Conservation (phyloP, 1,284 basidiomycete genomes). For the Cryptococcus sp. region DNA sequence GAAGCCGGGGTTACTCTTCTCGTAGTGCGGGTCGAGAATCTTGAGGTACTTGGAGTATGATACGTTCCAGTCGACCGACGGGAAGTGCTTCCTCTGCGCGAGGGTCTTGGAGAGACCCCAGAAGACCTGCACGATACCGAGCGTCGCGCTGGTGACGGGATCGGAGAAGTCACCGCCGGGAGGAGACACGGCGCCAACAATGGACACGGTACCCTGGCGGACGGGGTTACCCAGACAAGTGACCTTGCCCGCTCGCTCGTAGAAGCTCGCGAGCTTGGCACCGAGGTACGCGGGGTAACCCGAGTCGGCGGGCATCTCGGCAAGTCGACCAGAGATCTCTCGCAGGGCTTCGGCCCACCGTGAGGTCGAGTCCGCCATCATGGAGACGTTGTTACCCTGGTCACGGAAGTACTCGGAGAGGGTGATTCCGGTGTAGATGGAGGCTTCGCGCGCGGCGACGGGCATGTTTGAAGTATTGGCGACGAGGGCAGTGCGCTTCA, state of each 20-base stretch:
- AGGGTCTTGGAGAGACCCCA: conserved; percentile 56
- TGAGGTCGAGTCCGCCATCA: conserved; percentile 99
- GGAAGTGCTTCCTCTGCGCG: conserved; percentile 91
- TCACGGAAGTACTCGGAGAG: conserved; percentile 99
- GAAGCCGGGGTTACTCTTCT: conserved; percentile 86
- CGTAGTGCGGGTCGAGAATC: conserved; percentile 90
- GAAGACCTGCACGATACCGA: conserved; percentile 98
- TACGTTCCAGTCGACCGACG: conserved; percentile 97
- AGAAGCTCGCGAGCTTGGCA: conserved; percentile 96
- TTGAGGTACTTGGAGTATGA: conserved; percentile 99
- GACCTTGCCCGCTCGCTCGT: conserved; percentile 98
- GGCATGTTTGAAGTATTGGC: conserved; percentile 99
- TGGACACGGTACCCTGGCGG: conserved; percentile 89
- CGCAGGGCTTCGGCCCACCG: conserved; percentile 99
- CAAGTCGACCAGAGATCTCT: conserved; percentile 98
- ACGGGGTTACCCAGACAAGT: conserved; percentile 85
- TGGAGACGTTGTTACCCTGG: conserved; percentile 94
- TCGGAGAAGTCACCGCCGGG: conserved; percentile 99
- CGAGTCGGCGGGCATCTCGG: conserved; percentile 99
- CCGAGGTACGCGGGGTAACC: conserved; percentile 97
- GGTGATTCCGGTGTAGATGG: conserved; percentile 99
- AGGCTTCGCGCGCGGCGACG: conserved; percentile 97
- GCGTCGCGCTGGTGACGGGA: conserved; percentile 94
- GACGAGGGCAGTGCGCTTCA: conserved; percentile 99
- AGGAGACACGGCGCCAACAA: conserved; percentile 97